Evolutionary conservation across 306 rosid species (phyloP).

Genomic region (Elaeagnus macrophylla): DNA sequence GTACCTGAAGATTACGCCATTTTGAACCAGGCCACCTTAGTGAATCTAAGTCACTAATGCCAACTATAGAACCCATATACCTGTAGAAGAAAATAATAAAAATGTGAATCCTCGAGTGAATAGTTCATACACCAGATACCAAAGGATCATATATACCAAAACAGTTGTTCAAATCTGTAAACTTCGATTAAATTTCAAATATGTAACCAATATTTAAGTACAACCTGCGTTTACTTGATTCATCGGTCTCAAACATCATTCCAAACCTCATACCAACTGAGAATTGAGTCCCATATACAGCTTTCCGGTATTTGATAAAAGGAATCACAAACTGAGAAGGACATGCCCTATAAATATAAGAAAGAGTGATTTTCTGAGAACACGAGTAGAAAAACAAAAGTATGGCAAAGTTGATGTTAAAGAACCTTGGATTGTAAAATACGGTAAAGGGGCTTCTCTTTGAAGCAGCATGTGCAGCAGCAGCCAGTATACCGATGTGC

Average conservation of each 20-base stretch:
- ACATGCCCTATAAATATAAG: slow-evolving; percentile 61
- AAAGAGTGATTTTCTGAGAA: neutral
- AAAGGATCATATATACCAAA: too few relatives aligned
- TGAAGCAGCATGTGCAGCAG: slow-evolving; percentile 96
- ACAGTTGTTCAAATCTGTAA: too few relatives aligned
- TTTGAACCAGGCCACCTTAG: slow-evolving; percentile 94
- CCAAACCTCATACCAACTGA: slow-evolving; percentile 98
- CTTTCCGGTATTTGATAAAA: slow-evolving; percentile 59
- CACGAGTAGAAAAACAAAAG: neutral
- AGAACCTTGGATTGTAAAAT: slow-evolving; percentile 96
- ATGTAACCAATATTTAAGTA: slow-evolving; percentile 1
- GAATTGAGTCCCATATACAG: slow-evolving; percentile 72
- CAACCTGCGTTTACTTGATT: slow-evolving; percentile 95
- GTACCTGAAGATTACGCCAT: slow-evolving; percentile 97
- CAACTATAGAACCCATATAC: slow-evolving; percentile 87
- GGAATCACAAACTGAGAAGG: slow-evolving; percentile 96
- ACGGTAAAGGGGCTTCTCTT: slow-evolving; percentile 76
- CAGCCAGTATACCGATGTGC: slow-evolving; percentile 99
- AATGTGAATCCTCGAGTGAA: slow-evolving; percentile 4
- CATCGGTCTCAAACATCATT: slow-evolving; percentile 99
- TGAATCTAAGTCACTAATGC: slow-evolving; percentile 77
- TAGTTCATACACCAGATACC: neutral
- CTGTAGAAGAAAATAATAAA: slow-evolving; percentile 34
- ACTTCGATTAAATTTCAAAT: neutral
- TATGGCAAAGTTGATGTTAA: neutral